phyloP scores from a whole-genome alignment of 345 rosid genomes.

The Rubroshorea leprosula region DNA sequence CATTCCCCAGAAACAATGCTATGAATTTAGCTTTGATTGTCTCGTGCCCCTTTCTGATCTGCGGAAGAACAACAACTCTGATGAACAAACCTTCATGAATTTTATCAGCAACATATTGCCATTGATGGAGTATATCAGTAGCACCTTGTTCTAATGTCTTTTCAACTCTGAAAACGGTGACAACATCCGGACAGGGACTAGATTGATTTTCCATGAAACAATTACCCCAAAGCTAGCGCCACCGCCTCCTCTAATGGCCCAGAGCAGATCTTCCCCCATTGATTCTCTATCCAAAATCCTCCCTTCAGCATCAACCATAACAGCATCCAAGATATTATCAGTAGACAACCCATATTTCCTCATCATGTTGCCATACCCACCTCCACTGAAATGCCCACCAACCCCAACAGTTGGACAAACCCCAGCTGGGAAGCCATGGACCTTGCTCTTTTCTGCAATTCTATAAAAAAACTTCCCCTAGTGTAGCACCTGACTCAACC shows the following conservation, averaged over 20 bases:
- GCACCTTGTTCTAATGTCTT: conserved; percentile 26
- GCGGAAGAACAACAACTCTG: conserved; percentile 21
- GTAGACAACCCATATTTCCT: conserved; percentile 34
- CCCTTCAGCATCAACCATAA: conserved; percentile 30
- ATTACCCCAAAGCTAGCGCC: conserved; percentile 42
- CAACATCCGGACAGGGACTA: conserved; percentile 28
- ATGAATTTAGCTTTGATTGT: conserved; percentile 16
- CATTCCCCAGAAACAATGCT: conserved; percentile 24
- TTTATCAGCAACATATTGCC: conserved; percentile 35
- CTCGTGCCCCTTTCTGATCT: not conserved
- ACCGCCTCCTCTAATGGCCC: conserved; percentile 50
- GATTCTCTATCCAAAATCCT: conserved; percentile 29
- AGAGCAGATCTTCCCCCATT: conserved; percentile 49
- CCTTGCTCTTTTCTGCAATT: conserved; percentile 23
- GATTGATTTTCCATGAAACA: conserved; percentile 32
- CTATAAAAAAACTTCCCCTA: conserved; percentile 31
- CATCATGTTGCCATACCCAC: conserved; percentile 38
- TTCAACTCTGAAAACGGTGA: conserved; percentile 31
- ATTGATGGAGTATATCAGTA: conserved; percentile 23
- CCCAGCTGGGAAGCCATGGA: conserved; percentile 38
- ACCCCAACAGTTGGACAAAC: conserved; percentile 38
- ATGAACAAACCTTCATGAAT: conserved; percentile 29
- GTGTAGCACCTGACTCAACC: conserved; percentile 38
- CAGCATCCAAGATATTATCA: conserved; percentile 37
- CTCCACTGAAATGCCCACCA: conserved; percentile 37